Evolutionary conservation across 1,284 basidiomycete species (phyloP).

Genomic region (Cutaneotrichosporon dermatis): DNA sequence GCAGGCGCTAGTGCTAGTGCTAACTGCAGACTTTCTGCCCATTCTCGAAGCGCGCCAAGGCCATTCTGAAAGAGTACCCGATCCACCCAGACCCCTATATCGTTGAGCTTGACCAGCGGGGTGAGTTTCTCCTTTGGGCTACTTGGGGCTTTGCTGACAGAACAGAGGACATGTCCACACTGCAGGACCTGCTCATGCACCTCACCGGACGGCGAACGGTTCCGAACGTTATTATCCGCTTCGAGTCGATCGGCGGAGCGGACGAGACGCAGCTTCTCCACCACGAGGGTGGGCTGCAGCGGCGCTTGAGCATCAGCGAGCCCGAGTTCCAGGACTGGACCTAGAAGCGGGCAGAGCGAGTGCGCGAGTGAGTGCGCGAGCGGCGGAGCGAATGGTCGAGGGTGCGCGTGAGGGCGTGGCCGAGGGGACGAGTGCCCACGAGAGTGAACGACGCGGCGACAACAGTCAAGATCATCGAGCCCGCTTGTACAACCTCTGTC

Average conservation of each 20-base stretch:
- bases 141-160: not conserved
- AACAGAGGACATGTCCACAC: slow-evolving; percentile 37
- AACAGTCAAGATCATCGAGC: too few species aligned
- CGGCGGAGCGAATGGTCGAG: too few species aligned
- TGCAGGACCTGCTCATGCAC: slow-evolving; percentile 41
- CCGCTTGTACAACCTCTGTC: too few species aligned
- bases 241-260: slow-evolving; percentile 43
- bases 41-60: slow-evolving; percentile 45
- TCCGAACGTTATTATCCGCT: slow-evolving; percentile 49
- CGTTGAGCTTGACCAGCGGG: slow-evolving; percentile 48
- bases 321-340: not conserved
- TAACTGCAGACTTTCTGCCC: slow-evolving; percentile 43
- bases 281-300: slow-evolving; percentile 41
- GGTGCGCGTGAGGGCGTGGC: too few species aligned
- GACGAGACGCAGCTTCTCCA: slow-evolving; percentile 46
- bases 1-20: too few species aligned
- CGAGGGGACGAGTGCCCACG: too few species aligned
- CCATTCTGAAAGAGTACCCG: slow-evolving; percentile 36
- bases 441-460: too few species aligned
- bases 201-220: slow-evolving; percentile 47
- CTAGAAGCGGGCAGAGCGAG: too few species aligned
- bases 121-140: slow-evolving; percentile 27
- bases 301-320: slow-evolving; percentile 1
- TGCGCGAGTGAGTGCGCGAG: too few species aligned
- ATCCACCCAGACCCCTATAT: slow-evolving; percentile 40